These are phyloP conservation scores for Ophiostoma novo-ulmi DNA, from an alignment of 2,329 filamentous ascomycete genomes.

Conservation along the genomic window DNA sequence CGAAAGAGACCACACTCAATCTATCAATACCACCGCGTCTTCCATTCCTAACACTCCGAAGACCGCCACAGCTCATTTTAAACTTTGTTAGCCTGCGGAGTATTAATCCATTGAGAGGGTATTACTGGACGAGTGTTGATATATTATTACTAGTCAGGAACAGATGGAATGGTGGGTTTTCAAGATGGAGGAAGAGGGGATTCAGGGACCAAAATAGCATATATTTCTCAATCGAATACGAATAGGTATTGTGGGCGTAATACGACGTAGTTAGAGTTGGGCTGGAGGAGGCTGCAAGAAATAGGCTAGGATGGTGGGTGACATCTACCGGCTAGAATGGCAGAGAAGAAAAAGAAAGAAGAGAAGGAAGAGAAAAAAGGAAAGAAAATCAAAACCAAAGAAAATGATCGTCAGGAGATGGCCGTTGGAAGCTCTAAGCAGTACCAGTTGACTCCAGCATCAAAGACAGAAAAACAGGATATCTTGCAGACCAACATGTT, in stretches of 20 bases:
- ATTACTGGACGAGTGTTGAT: background rate
- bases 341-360: background rate
- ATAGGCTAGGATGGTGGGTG: no score
- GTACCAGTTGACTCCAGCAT: background rate
- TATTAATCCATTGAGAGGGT: constrained; percentile 3
- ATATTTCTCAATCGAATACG: background rate
- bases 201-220: constrained; percentile 3
- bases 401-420: background rate
- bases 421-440: background rate
- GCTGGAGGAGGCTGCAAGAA: background rate
- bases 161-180: background rate
- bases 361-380: background rate
- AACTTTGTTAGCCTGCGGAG: constrained; percentile 1
- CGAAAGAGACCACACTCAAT: background rate
- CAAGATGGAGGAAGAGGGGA: background rate
- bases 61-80: constrained; percentile 13
- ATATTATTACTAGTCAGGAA: background rate
- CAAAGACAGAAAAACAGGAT: background rate
- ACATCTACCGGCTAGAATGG: no score
- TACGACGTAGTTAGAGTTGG: background rate
- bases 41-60: background rate
- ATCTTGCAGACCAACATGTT: background rate
- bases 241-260: background rate
- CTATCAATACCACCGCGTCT: background rate
- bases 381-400: background rate